A percentile compares a stretch with the other conserved stretches of the same genome.
Evolutionary conservation across 306 rosid species (phyloP).

Genomic region (Oemleria cerasiformis): DNA sequence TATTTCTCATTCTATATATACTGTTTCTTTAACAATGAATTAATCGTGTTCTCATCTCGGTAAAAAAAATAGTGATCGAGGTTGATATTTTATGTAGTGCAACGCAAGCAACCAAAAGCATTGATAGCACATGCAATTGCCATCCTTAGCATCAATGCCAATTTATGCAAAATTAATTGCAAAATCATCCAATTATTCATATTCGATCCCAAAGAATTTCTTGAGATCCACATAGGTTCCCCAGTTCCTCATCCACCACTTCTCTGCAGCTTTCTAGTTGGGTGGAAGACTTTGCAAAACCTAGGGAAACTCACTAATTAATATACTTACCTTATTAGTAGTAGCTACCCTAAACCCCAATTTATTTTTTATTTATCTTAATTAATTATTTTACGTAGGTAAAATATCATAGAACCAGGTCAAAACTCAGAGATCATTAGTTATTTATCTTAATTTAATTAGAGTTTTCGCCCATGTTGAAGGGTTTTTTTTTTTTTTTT

Average conservation of each 20-base stretch:
- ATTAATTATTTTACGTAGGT: neutral
- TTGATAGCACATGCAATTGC: slow-evolving; percentile 11
- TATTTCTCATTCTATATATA: too few species aligned
- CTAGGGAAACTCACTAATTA: slow-evolving; percentile 6
- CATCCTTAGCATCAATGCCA: neutral
- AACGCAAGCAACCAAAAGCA: too few species aligned
- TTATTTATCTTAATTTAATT: too few species aligned
- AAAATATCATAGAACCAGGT: neutral
- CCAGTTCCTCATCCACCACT: neutral
- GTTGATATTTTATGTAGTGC: too few species aligned
- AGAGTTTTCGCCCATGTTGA: too few species aligned
- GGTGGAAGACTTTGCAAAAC: neutral
- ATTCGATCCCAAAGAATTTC: neutral
- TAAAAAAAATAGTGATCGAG: too few species aligned
- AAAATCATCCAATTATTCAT: neutral
- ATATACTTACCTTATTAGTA: too few species aligned
- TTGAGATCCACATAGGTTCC: slow-evolving; percentile 10
- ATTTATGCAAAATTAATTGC: neutral
- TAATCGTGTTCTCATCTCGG: too few species aligned
- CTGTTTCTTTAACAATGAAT: too few species aligned
- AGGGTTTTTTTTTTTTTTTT: neutral
- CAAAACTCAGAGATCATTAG: too few species aligned
- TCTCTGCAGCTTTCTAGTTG: neutral
- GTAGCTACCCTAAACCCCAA: neutral
- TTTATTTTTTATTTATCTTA: too few species aligned